Evolutionary conservation across 2,329 filamentous ascomycete genomes (phyloP), one percentile per base, ranked within the genome.

Genomic region (Fusarium brevicatenulatum): DNA sequence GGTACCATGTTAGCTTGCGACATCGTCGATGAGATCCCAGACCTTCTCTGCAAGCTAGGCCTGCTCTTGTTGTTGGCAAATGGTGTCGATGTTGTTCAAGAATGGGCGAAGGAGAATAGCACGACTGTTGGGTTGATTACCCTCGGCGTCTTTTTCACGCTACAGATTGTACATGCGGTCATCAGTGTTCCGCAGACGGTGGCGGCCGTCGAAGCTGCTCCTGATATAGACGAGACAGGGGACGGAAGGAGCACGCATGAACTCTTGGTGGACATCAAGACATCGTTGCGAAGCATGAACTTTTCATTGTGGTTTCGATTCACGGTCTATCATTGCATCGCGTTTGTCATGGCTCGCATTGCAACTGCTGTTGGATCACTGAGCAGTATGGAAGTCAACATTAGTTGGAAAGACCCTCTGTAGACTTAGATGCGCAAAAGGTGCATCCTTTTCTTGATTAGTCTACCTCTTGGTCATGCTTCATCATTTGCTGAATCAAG

Each of bases 251-350:
- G 40, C 23, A 40, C 21, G 1, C 7, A 1, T 1, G 42, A 49
- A 8, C 28, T 66, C 1, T 28, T 21, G 23, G 2, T 16, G 9
- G 21, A 46, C 19, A 37, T 58, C 18, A 42, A 37, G 9, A 19
- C 16, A 4, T 28, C 42, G 1, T 30, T 66, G 5, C 13, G 7
- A n/a, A 30, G 18, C 2, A 66, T 66, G 16, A 52, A 43, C 9
- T 8, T 49, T 10, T 32, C 61, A 12, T 9, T 66, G 15, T 66
- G 63, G 60, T 11, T 7, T 18, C 47, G 61, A 16, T 65, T 56
- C 7, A 16, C 19, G 7, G 25, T 43, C 7, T 66, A 43, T 13
- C 23, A 25, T 16, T 23, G 42, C 15, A 19, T 66, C 9, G n/a
- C 21, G 5, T 21, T 28, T 18, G 36, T 16, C 11, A 32, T 55